phyloP scores from a whole-genome alignment of 2,329 filamentous ascomycete genomes.

The Alternaria sp. region DNA sequence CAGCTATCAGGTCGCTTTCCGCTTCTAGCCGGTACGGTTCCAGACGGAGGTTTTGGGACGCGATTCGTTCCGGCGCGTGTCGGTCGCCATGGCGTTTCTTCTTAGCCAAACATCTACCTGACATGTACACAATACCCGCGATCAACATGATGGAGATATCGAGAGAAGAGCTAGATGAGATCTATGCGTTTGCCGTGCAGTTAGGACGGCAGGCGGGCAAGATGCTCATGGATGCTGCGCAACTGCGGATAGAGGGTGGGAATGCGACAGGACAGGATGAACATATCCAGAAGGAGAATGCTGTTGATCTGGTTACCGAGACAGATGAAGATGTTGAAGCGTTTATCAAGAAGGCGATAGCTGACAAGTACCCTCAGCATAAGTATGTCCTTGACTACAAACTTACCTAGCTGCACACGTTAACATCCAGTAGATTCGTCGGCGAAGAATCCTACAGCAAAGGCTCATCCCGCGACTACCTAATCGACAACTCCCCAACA shows the following conservation, averaged over 20 bases:
- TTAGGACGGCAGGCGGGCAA: conserved; percentile 73
- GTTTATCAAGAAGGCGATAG: conserved; percentile 69
- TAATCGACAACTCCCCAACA: conserved; percentile 68
- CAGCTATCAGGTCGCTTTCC: neutral
- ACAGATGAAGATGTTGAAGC: conserved; percentile 76
- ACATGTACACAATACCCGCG: neutral
- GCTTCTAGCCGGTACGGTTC: conserved; percentile 10
- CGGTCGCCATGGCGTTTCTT: neutral
- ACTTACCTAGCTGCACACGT: rapidly evolving
- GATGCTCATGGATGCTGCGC: conserved; percentile 70
- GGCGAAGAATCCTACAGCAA: conserved; percentile 79
- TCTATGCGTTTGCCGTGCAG: conserved; percentile 74
- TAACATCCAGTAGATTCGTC: conserved; percentile 63
- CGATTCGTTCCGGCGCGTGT: neutral
- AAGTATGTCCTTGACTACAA: conserved; percentile 53
- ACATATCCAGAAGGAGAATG: conserved; percentile 72
- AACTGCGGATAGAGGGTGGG: conserved; percentile 57
- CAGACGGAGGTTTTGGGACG: neutral
- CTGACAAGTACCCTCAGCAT: conserved; percentile 67
- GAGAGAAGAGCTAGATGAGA: conserved; percentile 62
- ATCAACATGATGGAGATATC: conserved; percentile 34
- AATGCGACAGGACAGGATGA: conserved; percentile 29
- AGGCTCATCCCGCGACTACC: conserved; percentile 69
- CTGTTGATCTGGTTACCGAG: conserved; percentile 79
- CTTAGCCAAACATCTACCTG: neutral